Percentiles rank a stretch among this genome's conserved stretches.
Conservation (phyloP, 2,329 filamentous ascomycete genomes). For the Penicillium brasilianum region DNA sequence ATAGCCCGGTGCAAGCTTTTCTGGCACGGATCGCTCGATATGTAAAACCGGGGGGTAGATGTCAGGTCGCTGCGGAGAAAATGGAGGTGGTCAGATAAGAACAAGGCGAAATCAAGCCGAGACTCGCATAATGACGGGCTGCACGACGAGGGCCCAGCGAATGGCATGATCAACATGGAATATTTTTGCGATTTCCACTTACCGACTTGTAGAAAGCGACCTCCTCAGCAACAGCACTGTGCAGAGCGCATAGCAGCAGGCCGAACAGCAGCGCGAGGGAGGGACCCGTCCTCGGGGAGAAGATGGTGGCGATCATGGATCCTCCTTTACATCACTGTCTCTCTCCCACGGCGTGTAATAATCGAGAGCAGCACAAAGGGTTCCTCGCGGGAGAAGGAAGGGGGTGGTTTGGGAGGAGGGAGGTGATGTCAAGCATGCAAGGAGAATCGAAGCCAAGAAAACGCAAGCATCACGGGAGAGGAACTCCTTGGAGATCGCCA, state of each 20-base stretch:
- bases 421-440: constrained; percentile 8
- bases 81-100: not conserved
- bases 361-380: not conserved
- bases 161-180: not conserved
- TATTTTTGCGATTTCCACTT: constrained; percentile 19
- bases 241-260: constrained; percentile 27
- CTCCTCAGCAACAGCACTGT: constrained; percentile 33
- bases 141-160: not conserved
- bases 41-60: constrained; percentile 44
- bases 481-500: not conserved
- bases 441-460: constrained; percentile 11
- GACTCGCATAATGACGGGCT: not conserved
- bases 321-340: constrained; percentile 31
- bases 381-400: constrained; percentile 5
- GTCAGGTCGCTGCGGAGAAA: constrained; percentile 43
- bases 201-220: constrained; percentile 46
- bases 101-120: not conserved
- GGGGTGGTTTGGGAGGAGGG: not conserved
- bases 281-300: constrained; percentile 18
- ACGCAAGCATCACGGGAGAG: not conserved
- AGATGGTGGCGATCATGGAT: constrained; percentile 33
- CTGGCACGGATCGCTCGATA: constrained; percentile 35
- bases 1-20: constrained; percentile 53
- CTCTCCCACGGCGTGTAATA: constrained; percentile 4
- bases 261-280: constrained; percentile 21